These are phyloP conservation scores for Eurotiales sp. DNA, from an alignment of 2,329 filamentous ascomycete genomes.

Conservation along the genomic window DNA sequence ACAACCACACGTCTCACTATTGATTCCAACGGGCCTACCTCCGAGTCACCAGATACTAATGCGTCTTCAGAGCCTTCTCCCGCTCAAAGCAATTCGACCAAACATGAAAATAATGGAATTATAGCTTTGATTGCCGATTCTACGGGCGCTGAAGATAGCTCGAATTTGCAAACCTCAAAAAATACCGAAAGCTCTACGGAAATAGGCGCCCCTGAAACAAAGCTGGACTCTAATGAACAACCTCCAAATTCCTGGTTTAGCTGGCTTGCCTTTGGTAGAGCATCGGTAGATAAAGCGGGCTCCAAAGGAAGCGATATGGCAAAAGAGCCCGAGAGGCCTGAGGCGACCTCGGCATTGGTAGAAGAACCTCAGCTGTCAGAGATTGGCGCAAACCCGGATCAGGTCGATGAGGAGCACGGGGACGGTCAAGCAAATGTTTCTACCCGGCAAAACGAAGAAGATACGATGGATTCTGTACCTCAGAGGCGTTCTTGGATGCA, in stretches of 20 bases:
- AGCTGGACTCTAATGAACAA: slow-evolving; percentile 18
- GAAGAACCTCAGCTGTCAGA: slow-evolving; percentile 17
- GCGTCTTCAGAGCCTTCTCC: slow-evolving; percentile 14
- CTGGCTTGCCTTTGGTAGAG: slow-evolving; percentile 14
- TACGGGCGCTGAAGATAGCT: not conserved
- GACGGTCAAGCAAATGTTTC: not conserved
- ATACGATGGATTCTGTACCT: slow-evolving; percentile 18
- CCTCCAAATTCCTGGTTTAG: slow-evolving; percentile 21
- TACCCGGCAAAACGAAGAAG: slow-evolving; percentile 8
- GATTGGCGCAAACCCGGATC: slow-evolving; percentile 7
- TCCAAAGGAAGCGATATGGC: slow-evolving; percentile 15
- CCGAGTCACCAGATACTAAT: slow-evolving; percentile 22
- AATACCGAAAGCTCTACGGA: not conserved
- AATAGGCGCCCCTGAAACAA: not conserved
- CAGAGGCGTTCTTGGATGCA: slow-evolving; percentile 44
- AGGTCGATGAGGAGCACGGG: not conserved
- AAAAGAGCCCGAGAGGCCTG: slow-evolving; percentile 18
- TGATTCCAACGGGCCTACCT: slow-evolving; percentile 38
- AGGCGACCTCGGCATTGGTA: slow-evolving; percentile 14
- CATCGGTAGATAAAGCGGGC: slow-evolving; percentile 2
- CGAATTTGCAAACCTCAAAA: not conserved
- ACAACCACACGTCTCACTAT: slow-evolving; percentile 46
- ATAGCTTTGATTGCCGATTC: not conserved
- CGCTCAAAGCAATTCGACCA: slow-evolving; percentile 19
- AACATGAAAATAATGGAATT: not conserved